Evolutionary conservation across 352 stramenopile genomes (phyloP), one percentile per base, ranked within the genome.

Genomic region (Nothophytophthora sp.): DNA sequence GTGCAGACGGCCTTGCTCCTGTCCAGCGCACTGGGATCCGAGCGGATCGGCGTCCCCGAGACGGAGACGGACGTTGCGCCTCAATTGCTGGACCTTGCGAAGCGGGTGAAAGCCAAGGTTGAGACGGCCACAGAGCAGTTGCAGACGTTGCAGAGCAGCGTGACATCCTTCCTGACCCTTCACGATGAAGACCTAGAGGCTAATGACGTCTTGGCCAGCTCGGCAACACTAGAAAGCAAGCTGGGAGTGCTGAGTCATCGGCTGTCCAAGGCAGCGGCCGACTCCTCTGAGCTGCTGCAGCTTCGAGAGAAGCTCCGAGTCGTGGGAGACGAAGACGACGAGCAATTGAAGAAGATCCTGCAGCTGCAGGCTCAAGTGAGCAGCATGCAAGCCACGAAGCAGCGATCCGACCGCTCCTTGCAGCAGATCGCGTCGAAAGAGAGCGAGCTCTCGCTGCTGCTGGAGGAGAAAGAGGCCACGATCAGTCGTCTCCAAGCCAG

Each of bases 381-480:
- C 32, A 67, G 59, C 16, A 62, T 58, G 51, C 70, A 57, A 16
- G 51, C 28, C 28, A 66, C 18, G 11, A 37, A 40, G 16, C 32
- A 64, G 8, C 55, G 48, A 9, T 49, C 32, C 0, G 56, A 67
- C 19, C 22, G 34, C n/a, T 63, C 58, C 23, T 35, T 54, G 18
- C 58, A 69, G 40, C 37, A 58, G n/a, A 69, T 63, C 0, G 67
- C 50, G 5, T 55, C 38, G 5, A 54, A 67, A 9, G 68, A 82
- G 34, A 41, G 24, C 2, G 60, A 77, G 39, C 38, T 76, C n/a
- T 19, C 58, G 13, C 55, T 55, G 3, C 19, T 43, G 2, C 34
- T 78, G 11, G 47, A 71, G 13, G 63, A 58, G 18, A 59, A 59
- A 12, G 62, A 77, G 16, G 45, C 28, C 2, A 35, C 41, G 18